Conservation (phyloP, 352 stramenopile species). For the Thraustochytrium sp. region DNA sequence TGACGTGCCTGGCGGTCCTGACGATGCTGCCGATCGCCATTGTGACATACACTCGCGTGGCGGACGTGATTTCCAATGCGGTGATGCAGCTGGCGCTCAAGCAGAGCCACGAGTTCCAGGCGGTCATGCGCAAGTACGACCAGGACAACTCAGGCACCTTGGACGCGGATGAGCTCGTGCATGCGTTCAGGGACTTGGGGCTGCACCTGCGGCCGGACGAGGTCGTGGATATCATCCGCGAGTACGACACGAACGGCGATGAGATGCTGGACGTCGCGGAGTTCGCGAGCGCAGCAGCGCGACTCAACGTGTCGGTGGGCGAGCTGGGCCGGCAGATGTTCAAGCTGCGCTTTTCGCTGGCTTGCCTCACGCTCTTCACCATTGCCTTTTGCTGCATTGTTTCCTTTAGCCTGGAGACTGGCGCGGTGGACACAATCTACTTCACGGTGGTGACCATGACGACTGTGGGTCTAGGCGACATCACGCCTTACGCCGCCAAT, state of each 20-base stretch:
- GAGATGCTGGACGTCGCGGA: neutral
- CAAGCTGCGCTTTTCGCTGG: neutral
- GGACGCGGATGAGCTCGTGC: neutral
- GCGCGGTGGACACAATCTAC: neutral
- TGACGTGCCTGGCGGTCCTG: neutral
- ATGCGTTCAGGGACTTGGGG: neutral
- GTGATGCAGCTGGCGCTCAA: neutral
- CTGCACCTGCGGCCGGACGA: neutral
- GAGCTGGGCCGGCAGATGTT: neutral
- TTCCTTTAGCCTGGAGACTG: neutral
- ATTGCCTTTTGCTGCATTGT: neutral
- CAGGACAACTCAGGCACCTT: neutral
- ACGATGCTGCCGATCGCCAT: neutral
- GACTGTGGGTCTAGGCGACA: neutral
- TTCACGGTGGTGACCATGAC: neutral
- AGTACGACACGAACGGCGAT: neutral
- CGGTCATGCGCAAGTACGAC: neutral
- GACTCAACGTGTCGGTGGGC: neutral
- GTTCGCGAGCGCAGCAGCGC: neutral
- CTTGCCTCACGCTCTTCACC: neutral
- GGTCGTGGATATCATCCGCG: neutral
- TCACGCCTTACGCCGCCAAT: neutral
- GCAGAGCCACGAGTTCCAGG: neutral
- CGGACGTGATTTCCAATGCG: neutral
- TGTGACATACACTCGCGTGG: neutral